Conservation (phyloP, 108 stramenopile species). For the Pinguiococcus pyrenoidosus region DNA sequence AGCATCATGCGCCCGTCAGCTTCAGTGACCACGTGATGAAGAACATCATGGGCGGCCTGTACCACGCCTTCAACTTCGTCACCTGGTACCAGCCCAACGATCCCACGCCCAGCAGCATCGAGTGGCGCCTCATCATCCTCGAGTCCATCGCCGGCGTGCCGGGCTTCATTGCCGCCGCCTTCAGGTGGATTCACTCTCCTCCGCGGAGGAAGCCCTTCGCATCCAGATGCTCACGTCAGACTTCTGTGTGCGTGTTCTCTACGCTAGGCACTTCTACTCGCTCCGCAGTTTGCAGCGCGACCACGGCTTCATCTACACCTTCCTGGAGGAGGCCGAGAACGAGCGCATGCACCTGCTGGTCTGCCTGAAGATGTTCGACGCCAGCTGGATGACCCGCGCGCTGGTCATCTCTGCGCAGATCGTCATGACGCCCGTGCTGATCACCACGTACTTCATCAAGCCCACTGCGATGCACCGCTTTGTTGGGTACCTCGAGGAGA, state of each 20-base stretch:
- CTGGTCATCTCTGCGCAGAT: conserved; percentile 51
- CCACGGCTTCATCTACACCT: conserved; percentile 78
- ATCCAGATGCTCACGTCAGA: no score
- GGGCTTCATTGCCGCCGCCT: conserved; percentile 45
- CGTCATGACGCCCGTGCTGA: conserved; percentile 58
- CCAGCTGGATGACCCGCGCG: conserved; percentile 41
- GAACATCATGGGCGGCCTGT: conserved; percentile 2
- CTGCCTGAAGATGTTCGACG: conserved; percentile 62
- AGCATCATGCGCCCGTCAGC: conserved; percentile 1
- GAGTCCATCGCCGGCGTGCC: conserved; percentile 15
- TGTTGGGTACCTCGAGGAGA: conserved; percentile 92
- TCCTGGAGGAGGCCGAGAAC: conserved; percentile 94
- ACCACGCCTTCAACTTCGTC: conserved; percentile 15
- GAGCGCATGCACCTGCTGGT: conserved; percentile 90
- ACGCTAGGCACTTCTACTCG: conserved; percentile 76
- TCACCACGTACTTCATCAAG: conserved; percentile 64
- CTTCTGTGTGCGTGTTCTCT: no score
- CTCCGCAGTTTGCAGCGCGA: conserved; percentile 70
- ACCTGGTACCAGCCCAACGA: conserved; percentile 6
- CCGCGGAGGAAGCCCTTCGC: no score
- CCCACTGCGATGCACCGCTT: conserved; percentile 85
- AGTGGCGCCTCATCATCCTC: conserved; percentile 12
- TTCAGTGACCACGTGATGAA: conserved; percentile 3
- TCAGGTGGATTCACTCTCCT: no score
- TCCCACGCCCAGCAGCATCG: conserved; percentile 3